Base-by-base conservation (phyloP, 2,329 filamentous ascomycete species). In the Epichloe coenophiala region DNA sequence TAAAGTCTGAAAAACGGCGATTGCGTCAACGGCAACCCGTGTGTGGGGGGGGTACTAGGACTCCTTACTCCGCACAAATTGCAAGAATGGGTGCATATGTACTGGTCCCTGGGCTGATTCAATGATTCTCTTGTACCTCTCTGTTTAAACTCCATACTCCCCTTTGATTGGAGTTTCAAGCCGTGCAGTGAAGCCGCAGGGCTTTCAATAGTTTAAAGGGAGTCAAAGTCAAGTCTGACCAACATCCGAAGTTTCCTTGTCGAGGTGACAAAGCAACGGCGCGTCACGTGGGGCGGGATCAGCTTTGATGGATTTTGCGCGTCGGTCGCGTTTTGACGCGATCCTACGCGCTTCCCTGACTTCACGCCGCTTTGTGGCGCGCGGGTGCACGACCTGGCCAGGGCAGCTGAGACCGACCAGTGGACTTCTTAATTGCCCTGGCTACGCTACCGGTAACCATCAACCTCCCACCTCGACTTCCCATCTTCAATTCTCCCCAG, bases 241-340 rank as follows among this genome's bases (percentile, higher is more conserved):
- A n/a, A n/a, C n/a, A n/a, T 9, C 19, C 13, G 15, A 33, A 19
- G 21, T 31, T 39, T 33, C 15, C 45, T 13, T 27, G 6, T 12
- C 36, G 39, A 40, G 6, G 39, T 49, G 39, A 40, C 9, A 17
- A 17, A 39, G 27, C 36, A 42, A 21, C 15, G n/a, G 13, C 43
- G 42, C 49, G 35, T 53, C 51, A 55, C 49, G 54, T 56, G 55
- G 12, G n/a, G 1, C 0, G 23, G 31, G 4, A 21, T 12, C 33
- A 19, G 38, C 60, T 63, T 62, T 62, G 62, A 66, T 64, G 55
- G 60, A 54, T 56, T 56, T 56, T 45, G 35, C 45, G 41, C 65
- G 63, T 61, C 48, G 23, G 53, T 61, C 65, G 63, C 65, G 65
- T 58, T 45, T 52, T 42, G 49, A 53, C 55, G 55, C 65, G 65